Evolutionary conservation across 2,329 filamentous ascomycete species (phyloP), one percentile per base, ranked within the genome.

Genomic region (Ceratocystis cacaofunesta): DNA sequence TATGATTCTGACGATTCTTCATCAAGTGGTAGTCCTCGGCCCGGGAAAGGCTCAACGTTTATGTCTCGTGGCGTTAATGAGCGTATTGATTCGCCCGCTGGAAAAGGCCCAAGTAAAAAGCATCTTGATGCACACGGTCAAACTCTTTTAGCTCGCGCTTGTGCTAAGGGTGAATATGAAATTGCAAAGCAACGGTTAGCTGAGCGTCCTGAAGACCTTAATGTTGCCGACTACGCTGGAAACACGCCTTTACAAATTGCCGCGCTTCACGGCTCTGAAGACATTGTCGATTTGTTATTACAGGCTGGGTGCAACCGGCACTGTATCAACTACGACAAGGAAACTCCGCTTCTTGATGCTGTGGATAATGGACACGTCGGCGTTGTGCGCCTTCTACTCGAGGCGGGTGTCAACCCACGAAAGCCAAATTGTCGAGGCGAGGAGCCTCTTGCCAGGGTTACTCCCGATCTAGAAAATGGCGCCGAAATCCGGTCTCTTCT

Each of bases 221-320:
- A 99, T 70, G 83, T 92, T 66, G 85, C 89, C 28, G 94, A 99
- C 72, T 95, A 96, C 73, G 94, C 94, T 15, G 90, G 90, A n/a
- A 97, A 97, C 71, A 95, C 92, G 0, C 94, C 94, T 28, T 79
- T 99, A 43, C 94, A 99, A 74, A 94, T 96, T 69, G 92, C 94
- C 43, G 86, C 92, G 41, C 80, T 99, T 66, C 88, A 94, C 72
- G 94, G 94, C 5, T 89, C 87, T 73, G 86, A 86, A 41, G 84
- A 94, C 65, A 92, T 97, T 66, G 94, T 97, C 48, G 86, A 89
- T 72, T 87, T 95, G 64, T 78, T 99, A 48, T 85, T 99, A 68
- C 84, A 89, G 7, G 86, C 90, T 68, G 89, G 90, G 43, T 96
- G 92, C 75, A 87, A 89, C 65, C 81, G 94, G 58, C 89, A 96